These are phyloP conservation scores for Rhynchospora pubera DNA, from an alignment of 176 grass and related monocot species.

Conservation along the genomic window DNA sequence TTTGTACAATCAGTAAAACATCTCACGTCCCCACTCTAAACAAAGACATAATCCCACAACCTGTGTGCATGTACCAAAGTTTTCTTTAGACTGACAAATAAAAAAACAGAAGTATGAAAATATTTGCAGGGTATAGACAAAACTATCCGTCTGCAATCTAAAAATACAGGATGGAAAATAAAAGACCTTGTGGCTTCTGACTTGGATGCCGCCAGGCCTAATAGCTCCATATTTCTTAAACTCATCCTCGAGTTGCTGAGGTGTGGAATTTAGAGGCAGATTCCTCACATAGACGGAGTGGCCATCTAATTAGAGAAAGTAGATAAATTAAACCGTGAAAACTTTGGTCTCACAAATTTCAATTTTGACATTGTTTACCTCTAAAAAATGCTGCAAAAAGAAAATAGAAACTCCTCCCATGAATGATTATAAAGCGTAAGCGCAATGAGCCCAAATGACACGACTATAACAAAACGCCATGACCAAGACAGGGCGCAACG, in stretches of 20 bases:
- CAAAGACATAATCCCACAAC: too few species aligned
- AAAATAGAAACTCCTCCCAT: too few species aligned
- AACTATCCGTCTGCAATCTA: neutral
- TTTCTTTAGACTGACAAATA: neutral
- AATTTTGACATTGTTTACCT: neutral
- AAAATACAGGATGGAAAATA: slow-evolving; percentile 1
- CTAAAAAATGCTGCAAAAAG: too few species aligned
- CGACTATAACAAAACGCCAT: too few species aligned
- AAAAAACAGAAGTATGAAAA: neutral
- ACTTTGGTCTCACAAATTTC: neutral
- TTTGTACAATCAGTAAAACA: neutral
- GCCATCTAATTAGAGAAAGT: slow-evolving; percentile 43
- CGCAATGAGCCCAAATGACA: too few species aligned
- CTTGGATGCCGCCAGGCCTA: slow-evolving; percentile 78
- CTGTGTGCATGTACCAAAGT: neutral
- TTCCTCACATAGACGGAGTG: slow-evolving; percentile 75
- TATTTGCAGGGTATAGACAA: neutral
- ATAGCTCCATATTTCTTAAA: slow-evolving; percentile 86
- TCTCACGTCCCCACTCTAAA: neutral
- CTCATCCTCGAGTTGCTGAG: slow-evolving; percentile 70
- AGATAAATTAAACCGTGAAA: neutral
- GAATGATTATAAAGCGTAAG: too few species aligned
- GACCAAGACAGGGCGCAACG: too few species aligned
- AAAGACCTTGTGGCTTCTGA: slow-evolving; percentile 91
- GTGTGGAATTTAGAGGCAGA: slow-evolving; percentile 60